These are phyloP conservation scores for Xylaria sp. DNA, from an alignment of 2,329 filamentous ascomycete genomes.

Conservation along the genomic window DNA sequence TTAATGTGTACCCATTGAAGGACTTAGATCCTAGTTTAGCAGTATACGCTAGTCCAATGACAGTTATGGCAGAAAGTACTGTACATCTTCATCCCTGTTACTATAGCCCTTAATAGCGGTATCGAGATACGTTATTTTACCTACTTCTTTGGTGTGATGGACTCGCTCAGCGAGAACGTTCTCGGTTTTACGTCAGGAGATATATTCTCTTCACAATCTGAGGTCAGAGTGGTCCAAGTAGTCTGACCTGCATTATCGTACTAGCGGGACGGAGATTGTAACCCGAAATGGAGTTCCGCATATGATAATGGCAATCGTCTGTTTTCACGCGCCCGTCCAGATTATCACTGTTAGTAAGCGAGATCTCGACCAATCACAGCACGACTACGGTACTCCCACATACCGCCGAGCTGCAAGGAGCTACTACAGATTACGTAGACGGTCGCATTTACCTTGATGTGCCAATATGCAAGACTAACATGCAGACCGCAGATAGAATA, in stretches of 20 bases:
- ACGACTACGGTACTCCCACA: neutral
- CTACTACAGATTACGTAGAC: neutral
- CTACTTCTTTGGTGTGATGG: neutral
- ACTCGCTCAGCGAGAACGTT: neutral
- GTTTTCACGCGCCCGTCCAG: neutral
- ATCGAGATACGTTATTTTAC: neutral
- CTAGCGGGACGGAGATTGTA: neutral
- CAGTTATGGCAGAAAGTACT: constrained; percentile 12
- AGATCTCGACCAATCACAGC: neutral
- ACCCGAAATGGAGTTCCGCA: neutral
- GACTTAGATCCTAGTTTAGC: constrained; percentile 13
- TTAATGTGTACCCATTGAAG: constrained; percentile 13
- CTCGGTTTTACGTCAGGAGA: neutral
- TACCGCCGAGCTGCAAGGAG: constrained; percentile 6
- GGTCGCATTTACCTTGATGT: neutral
- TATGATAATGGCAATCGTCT: neutral
- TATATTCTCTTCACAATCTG: neutral
- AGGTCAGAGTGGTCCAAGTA: neutral
- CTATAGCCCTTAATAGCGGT: neutral
- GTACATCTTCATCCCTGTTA: constrained; percentile 13
- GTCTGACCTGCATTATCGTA: constrained; percentile 12
- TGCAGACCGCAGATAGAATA: neutral
- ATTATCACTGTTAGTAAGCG: neutral
- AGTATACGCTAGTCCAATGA: constrained; percentile 1
- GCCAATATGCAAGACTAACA: neutral